phyloP scores from a whole-genome alignment of 2,329 filamentous ascomycete species.

The Venturia asperata region DNA sequence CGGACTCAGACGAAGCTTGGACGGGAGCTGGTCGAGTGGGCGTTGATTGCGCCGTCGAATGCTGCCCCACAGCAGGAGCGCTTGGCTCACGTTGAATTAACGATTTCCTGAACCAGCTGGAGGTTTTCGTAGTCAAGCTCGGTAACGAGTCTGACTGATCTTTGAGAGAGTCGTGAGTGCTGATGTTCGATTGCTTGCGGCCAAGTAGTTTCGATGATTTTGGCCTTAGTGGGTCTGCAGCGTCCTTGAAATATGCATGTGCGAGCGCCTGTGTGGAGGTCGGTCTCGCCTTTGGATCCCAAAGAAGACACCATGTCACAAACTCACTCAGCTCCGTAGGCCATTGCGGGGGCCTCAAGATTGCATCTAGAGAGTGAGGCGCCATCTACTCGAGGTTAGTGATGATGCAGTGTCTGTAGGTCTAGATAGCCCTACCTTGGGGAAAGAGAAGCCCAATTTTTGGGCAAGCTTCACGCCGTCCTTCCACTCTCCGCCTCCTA shows the following conservation, averaged over 20 bases:
- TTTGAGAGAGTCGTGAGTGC: slow-evolving; percentile 54
- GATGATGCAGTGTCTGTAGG: neutral
- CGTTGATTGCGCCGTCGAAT: slow-evolving; percentile 29
- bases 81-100: slow-evolving; percentile 73
- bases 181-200: slow-evolving; percentile 82
- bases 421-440: slow-evolving; percentile 50
- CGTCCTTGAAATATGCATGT: slow-evolving; percentile 91
- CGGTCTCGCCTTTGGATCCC: slow-evolving; percentile 88
- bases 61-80: slow-evolving; percentile 51
- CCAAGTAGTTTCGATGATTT: slow-evolving; percentile 87
- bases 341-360: slow-evolving; percentile 86
- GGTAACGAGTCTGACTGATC: slow-evolving; percentile 54
- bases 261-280: slow-evolving; percentile 90
- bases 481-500: slow-evolving; percentile 95
- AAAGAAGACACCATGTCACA: slow-evolving; percentile 98
- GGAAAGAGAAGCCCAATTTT: slow-evolving; percentile 97
- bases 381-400: slow-evolving; percentile 61
- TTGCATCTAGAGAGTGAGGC: slow-evolving; percentile 90
- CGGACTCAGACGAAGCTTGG: slow-evolving; percentile 24
- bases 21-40: slow-evolving; percentile 40
- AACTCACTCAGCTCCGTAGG: slow-evolving; percentile 80
- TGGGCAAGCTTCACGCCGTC: slow-evolving; percentile 87
- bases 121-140: slow-evolving; percentile 69
- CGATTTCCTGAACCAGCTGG: slow-evolving; percentile 89
- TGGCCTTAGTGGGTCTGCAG: slow-evolving; percentile 83